Percentiles rank a stretch among this genome's conserved stretches.
phyloP scores from a whole-genome alignment of 805 yeast genomes.

The Zygosaccharomyces rouxii region DNA sequence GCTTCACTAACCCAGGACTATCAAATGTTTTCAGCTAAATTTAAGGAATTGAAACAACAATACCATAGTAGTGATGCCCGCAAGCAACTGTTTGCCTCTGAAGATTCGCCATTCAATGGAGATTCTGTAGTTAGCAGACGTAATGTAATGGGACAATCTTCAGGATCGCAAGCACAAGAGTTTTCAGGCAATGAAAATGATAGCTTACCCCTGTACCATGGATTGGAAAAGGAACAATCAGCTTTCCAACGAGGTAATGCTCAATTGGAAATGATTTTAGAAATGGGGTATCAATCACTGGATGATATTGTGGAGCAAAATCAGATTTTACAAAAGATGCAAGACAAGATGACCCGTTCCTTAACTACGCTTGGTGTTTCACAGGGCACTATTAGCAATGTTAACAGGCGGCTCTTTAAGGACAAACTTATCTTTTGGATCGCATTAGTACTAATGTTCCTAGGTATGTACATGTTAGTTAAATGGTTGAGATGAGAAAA shows the following conservation, averaged over 20 bases:
- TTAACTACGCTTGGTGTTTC: conserved; percentile 84
- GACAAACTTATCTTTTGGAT: conserved; percentile 86
- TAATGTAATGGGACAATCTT: conserved; percentile 20
- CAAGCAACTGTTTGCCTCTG: conserved; percentile 23
- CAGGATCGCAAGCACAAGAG: conserved; percentile 27
- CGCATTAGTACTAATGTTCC: conserved; percentile 57
- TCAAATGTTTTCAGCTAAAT: conserved; percentile 30
- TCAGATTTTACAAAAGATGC: conserved; percentile 59
- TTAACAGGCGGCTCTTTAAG: conserved; percentile 76
- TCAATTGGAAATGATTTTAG: conserved; percentile 84
- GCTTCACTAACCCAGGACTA: conserved; percentile 46
- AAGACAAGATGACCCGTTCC: conserved; percentile 56
- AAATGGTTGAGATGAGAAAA: conserved; percentile 51
- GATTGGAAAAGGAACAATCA: conserved; percentile 63
- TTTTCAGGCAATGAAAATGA: conserved; percentile 4
- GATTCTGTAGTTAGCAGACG: conserved; percentile 31
- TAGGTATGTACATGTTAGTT: conserved; percentile 61
- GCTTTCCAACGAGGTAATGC: conserved; percentile 64
- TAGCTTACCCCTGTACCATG: conserved; percentile 45
- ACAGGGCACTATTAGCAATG: conserved; percentile 70
- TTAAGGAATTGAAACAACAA: conserved; percentile 34
- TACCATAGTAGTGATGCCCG: conserved; percentile 26
- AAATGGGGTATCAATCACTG: conserved; percentile 80
- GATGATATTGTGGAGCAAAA: conserved; percentile 86
- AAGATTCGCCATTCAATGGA: conserved; percentile 13